Base-by-base conservation (phyloP, 75 land plant species). In the Pseudotsuga menziesii region DNA sequence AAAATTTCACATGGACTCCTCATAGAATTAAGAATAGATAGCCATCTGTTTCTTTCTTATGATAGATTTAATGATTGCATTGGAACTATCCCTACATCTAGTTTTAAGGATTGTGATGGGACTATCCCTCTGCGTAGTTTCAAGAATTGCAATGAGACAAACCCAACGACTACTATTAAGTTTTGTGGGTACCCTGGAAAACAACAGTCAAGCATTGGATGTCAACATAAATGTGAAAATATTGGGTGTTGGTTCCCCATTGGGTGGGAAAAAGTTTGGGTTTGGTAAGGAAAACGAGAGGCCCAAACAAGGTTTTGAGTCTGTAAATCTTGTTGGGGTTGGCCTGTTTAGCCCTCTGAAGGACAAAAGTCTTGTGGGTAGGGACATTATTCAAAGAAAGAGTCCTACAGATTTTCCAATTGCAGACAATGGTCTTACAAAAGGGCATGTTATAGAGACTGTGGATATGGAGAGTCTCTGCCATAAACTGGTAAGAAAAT, bases 61-160 rank as follows among this genome's bases (percentile, higher is more conserved):
- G 48, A 69, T 20, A 22, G 52, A n/a, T 22, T 39, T 8, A 69
- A 39, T 12, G 44, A 39, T 36, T 64, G 69, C 41, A 29, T 23
- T 62, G 66, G 79, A 57, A 78, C 75, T 12, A 41, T 23, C 36
- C 54, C 54, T 48, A 9, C 9, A 22, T 41, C 14, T 29, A 74
- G 57, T 41, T 25, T 22, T 0, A 19, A 61, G 6, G 48, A 54
- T 52, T 48, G 54, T 48, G 54, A 48, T 48, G 54, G 54, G 11
- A 1, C 54, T 48, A 82, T 86, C 74, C 92, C 92, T 12, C 41
- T 94, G 60, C 41, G 9, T 48, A 41, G 54, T 69, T 22, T 39
- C 12, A 69, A 39, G 22, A 11, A 39, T 36, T 64, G 69, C 41
- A 29, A 13, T 62, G 66, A 79, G 60, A 79, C 75, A 5, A 23